phyloP scores from a whole-genome alignment of 805 yeast species.

The Kodamaea restingae region DNA sequence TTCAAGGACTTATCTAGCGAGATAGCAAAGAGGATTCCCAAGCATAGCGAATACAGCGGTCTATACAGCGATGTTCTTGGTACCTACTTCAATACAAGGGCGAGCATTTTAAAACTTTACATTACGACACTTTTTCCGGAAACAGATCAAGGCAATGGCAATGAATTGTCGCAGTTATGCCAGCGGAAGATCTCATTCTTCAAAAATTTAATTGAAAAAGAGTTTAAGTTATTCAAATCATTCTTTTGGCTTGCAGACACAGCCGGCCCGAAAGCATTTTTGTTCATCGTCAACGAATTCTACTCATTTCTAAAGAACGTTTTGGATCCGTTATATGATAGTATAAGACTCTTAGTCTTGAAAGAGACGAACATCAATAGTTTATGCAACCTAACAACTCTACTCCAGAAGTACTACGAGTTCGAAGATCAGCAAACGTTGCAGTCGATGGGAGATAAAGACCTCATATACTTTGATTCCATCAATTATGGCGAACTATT shows the following conservation, averaged over 20 bases:
- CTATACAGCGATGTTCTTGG: constrained; percentile 60
- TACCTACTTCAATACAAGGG: constrained; percentile 59
- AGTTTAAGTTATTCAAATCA: constrained; percentile 51
- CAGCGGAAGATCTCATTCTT: constrained; percentile 61
- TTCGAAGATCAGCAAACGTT: constrained; percentile 61
- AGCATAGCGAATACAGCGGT: constrained; percentile 57
- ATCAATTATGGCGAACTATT: constrained; percentile 58
- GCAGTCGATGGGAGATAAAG: constrained; percentile 55
- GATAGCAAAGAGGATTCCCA: constrained; percentile 34
- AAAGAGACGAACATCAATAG: constrained; percentile 64
- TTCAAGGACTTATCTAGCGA: constrained; percentile 34
- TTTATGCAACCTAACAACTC: constrained; percentile 70
- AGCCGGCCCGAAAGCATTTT: constrained; percentile 8
- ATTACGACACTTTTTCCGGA: constrained; percentile 22
- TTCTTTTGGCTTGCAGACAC: constrained; percentile 37
- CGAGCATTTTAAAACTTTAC: constrained; percentile 42
- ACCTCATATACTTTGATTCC: constrained; percentile 15
- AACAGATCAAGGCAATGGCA: not conserved
- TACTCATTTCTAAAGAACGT: constrained; percentile 59
- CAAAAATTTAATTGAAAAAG: constrained; percentile 57
- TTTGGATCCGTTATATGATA: constrained; percentile 75
- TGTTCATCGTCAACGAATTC: constrained; percentile 25
- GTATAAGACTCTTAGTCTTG: constrained; percentile 59
- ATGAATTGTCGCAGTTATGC: constrained; percentile 50
- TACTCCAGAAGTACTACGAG: constrained; percentile 65